Evolutionary conservation across 2,329 filamentous ascomycete species (phyloP).

Genomic region (Pleomassaria siparia): DNA sequence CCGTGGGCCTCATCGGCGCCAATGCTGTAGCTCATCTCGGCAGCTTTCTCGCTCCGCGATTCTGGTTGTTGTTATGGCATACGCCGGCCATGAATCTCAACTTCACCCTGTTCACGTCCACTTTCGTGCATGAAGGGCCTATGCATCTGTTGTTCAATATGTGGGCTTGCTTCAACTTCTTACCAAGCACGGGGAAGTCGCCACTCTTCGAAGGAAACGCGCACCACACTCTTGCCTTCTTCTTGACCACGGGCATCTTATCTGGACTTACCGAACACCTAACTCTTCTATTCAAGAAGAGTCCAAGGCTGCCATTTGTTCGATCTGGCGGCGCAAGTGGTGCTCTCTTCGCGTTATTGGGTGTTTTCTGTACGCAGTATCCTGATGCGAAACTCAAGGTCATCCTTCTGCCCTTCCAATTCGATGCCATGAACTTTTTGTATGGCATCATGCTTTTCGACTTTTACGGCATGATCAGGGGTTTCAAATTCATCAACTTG

Average conservation of each 20-base stretch:
- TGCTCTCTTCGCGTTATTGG: conserved; percentile 25
- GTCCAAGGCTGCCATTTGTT: conserved; percentile 15
- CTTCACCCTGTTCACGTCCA: conserved; percentile 33
- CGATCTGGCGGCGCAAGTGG: conserved; percentile 37
- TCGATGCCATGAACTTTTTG: conserved; percentile 35
- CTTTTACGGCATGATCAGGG: conserved; percentile 32
- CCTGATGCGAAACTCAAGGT: conserved; percentile 32
- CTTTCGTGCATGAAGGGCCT: conserved; percentile 28
- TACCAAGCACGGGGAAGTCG: conserved; percentile 32
- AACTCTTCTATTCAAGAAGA: conserved; percentile 25
- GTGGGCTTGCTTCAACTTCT: conserved; percentile 34
- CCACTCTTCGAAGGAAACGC: conserved; percentile 32
- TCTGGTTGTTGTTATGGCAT: conserved; percentile 34
- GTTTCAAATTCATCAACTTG: conserved; percentile 30
- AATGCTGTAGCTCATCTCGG: conserved; percentile 31
- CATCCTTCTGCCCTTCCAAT: conserved; percentile 32
- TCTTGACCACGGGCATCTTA: conserved; percentile 31
- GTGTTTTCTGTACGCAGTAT: conserved; percentile 34
- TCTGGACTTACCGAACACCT: conserved; percentile 35
- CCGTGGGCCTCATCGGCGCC: conserved; percentile 29
- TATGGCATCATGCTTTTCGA: conserved; percentile 38
- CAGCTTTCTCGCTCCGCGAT: conserved; percentile 22
- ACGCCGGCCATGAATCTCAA: conserved; percentile 30
- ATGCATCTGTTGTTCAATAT: conserved; percentile 31
- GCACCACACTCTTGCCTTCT: conserved; percentile 33